These are phyloP conservation scores for Phytophthora fragariae DNA, from an alignment of 352 stramenopile species.

Conservation along the genomic window DNA sequence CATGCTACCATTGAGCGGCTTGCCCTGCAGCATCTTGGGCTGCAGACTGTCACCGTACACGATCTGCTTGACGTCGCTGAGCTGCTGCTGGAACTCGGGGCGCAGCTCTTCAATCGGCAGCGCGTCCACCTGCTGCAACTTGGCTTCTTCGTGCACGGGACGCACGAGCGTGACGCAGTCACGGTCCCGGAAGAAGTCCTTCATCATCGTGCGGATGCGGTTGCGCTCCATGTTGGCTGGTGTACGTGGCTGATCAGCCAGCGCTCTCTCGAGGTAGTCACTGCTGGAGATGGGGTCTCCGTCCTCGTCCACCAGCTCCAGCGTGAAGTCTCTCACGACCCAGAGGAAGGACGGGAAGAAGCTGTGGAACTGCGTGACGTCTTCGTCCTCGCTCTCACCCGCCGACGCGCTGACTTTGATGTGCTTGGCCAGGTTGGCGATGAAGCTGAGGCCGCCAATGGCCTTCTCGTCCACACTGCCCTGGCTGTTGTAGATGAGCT, in stretches of 20 bases:
- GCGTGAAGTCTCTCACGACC: constrained; percentile 90
- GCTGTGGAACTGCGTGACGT: constrained; percentile 79
- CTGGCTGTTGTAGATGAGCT: constrained; percentile 91
- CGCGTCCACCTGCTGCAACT: constrained; percentile 81
- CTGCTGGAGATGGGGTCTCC: constrained; percentile 77
- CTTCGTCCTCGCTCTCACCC: constrained; percentile 46
- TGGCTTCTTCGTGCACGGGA: constrained; percentile 79
- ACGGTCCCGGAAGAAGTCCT: constrained; percentile 85
- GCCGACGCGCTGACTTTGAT: constrained; percentile 76
- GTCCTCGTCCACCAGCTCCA: constrained; percentile 88
- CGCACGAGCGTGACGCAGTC: constrained; percentile 87
- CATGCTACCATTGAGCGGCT: constrained; percentile 84
- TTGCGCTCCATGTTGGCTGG: constrained; percentile 81
- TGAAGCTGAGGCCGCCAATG: constrained; percentile 86
- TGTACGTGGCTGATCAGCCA: constrained; percentile 76
- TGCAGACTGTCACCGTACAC: constrained; percentile 77
- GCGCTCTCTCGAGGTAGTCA: constrained; percentile 85
- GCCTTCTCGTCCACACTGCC: constrained; percentile 88
- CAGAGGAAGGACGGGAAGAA: constrained; percentile 92
- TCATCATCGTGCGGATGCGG: constrained; percentile 84
- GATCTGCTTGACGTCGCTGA: constrained; percentile 68
- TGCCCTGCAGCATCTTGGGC: constrained; percentile 87
- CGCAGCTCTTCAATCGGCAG: constrained; percentile 72
- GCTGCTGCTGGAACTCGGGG: constrained; percentile 79
- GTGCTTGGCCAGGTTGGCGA: constrained; percentile 88